phyloP scores from a whole-genome alignment of 352 stramenopile species.

The Phytophthora ohioensis region DNA sequence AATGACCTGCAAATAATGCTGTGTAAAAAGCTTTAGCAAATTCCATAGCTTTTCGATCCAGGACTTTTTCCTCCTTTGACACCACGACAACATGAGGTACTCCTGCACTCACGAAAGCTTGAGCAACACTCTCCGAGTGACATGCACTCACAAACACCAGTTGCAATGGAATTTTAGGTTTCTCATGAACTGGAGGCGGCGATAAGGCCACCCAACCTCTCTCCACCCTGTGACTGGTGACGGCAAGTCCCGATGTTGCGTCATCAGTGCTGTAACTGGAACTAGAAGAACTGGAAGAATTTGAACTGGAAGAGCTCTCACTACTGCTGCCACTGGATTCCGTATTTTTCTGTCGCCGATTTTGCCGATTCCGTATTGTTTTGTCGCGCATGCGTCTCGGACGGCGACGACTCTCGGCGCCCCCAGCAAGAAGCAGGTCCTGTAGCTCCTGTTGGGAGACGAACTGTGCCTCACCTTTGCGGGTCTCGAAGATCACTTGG shows the following conservation, averaged over 20 bases:
- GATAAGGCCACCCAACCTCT: slow-evolving; percentile 44
- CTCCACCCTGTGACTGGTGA: slow-evolving; percentile 60
- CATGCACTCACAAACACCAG: slow-evolving; percentile 93
- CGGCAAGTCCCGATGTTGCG: slow-evolving; percentile 18
- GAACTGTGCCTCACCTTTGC: slow-evolving; percentile 84
- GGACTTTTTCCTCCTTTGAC: slow-evolving; percentile 83
- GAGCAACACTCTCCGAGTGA: slow-evolving; percentile 87
- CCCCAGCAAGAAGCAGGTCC: slow-evolving; percentile 75
- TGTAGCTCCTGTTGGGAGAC: slow-evolving; percentile 83
- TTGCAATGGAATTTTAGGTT: slow-evolving; percentile 61
- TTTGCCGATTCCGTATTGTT: slow-evolving; percentile 13
- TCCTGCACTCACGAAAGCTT: slow-evolving; percentile 90
- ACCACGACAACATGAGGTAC: slow-evolving; percentile 93
- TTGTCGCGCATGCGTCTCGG: slow-evolving; percentile 13
- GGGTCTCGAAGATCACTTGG: slow-evolving; percentile 86
- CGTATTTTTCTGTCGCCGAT: slow-evolving; percentile 7
- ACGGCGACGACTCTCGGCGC: slow-evolving; percentile 43
- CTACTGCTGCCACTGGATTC: slow-evolving; percentile 23
- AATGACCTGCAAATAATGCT: slow-evolving; percentile 82
- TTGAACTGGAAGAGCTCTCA: slow-evolving; percentile 5
- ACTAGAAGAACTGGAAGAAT: not conserved
- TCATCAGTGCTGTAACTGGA: slow-evolving; percentile 25
- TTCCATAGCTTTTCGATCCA: slow-evolving; percentile 89
- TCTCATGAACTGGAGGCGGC: slow-evolving; percentile 41
- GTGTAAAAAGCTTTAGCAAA: slow-evolving; percentile 92